phyloP scores from a whole-genome alignment of 2,329 filamentous ascomycete genomes.

The Neonectria coccinea region DNA sequence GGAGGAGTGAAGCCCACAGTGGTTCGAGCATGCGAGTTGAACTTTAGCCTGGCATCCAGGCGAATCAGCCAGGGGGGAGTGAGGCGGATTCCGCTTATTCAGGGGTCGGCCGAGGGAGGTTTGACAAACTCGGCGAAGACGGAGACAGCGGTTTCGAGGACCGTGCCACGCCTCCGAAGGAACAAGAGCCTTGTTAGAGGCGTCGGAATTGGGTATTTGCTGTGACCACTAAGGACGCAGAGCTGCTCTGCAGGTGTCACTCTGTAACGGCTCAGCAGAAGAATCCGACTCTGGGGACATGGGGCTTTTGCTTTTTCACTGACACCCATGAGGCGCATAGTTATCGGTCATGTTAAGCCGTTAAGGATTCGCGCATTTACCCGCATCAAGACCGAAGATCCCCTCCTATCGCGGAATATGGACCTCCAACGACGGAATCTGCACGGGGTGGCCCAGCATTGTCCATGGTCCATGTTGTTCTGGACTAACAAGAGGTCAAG shows the following conservation, averaged over 20 bases:
- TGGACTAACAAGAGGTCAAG: slow-evolving; percentile 9
- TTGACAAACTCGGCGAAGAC: slow-evolving; percentile 6
- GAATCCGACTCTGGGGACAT: background rate
- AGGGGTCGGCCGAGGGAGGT: slow-evolving; percentile 16
- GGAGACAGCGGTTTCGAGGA: slow-evolving; percentile 5
- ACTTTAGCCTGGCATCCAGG: slow-evolving; percentile 11
- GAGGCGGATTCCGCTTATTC: slow-evolving; percentile 13
- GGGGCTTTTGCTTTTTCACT: slow-evolving; percentile 18
- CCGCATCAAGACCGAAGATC: slow-evolving; percentile 24
- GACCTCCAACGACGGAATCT: slow-evolving; percentile 15
- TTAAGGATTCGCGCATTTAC: slow-evolving; percentile 12
- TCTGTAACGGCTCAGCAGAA: slow-evolving; percentile 10
- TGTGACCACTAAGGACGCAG: slow-evolving; percentile 18
- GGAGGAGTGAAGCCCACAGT: slow-evolving; percentile 21
- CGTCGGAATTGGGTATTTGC: slow-evolving; percentile 1
- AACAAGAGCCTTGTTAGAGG: slow-evolving; percentile 17
- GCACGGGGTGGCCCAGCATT: slow-evolving; percentile 4
- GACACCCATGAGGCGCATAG: slow-evolving; percentile 12
- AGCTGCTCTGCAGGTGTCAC: slow-evolving; percentile 25
- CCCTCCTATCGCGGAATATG: slow-evolving; percentile 21
- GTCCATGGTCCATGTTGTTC: background rate
- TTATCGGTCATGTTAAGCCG: slow-evolving; percentile 10
- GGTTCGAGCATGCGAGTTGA: slow-evolving; percentile 27
- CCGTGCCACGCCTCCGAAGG: slow-evolving; percentile 19
- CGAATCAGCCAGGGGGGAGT: slow-evolving; percentile 26